These are phyloP conservation scores for Cyclotella choctawhatcheeana DNA, from an alignment of 108 stramenopile species.

Conservation along the genomic window DNA sequence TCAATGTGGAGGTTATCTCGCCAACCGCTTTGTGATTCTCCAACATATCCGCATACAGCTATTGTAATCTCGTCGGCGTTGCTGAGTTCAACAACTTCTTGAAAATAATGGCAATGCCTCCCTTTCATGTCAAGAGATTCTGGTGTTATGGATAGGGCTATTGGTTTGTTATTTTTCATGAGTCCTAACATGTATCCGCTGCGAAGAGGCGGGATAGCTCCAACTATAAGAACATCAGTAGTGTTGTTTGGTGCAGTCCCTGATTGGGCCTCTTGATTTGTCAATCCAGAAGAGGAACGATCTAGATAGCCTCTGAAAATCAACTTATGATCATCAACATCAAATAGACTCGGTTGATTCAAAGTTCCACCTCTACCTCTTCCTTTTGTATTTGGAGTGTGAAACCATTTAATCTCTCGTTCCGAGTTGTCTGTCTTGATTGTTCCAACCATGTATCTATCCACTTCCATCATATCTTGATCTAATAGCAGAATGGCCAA, in stretches of 20 bases:
- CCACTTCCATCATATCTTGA: conserved; percentile 53
- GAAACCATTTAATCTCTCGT: conserved; percentile 49
- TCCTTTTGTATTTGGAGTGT: conserved; percentile 34
- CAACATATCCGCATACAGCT: conserved; percentile 45
- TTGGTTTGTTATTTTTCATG: conserved; percentile 39
- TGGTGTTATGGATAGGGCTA: conserved; percentile 48
- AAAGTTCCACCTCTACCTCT: conserved; percentile 42
- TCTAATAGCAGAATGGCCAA: conserved; percentile 39
- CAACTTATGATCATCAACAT: conserved; percentile 44
- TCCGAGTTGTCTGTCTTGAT: conserved; percentile 13
- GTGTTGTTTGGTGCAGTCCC: not conserved
- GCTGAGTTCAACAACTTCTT: conserved; percentile 43
- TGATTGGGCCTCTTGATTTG: conserved; percentile 1
- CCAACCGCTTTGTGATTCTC: conserved; percentile 41
- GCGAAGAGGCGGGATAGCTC: conserved; percentile 46
- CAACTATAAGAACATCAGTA: conserved; percentile 36
- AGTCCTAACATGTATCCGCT: conserved; percentile 35
- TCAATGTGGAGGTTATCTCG: conserved; percentile 36
- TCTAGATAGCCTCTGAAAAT: conserved; percentile 44
- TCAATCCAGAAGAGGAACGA: not conserved
- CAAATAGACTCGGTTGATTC: conserved; percentile 37
- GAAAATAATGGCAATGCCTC: conserved; percentile 53
- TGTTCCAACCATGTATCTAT: conserved; percentile 52
- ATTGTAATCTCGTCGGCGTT: conserved; percentile 46
- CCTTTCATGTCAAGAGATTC: conserved; percentile 49